Percentiles rank a stretch among this genome's conserved stretches.
phyloP scores from a whole-genome alignment of 2,329 filamentous ascomycete genomes.

The Diaporthe sp. region DNA sequence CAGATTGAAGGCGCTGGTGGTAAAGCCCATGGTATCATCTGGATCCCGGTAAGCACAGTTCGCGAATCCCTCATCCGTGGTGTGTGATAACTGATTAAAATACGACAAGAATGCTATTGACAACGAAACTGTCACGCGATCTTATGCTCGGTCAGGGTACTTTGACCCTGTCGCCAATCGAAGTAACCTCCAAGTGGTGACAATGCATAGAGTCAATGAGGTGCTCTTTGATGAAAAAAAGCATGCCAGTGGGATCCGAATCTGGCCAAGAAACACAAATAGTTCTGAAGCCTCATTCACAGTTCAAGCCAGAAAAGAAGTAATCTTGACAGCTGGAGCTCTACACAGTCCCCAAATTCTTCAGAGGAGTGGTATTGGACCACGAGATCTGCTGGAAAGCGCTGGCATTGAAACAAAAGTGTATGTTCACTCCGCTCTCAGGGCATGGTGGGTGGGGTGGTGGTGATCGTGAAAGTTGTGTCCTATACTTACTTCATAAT shows the following conservation, averaged over 20 bases:
- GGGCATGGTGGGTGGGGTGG: no score
- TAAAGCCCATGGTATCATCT: neutral
- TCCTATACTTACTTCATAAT: no score
- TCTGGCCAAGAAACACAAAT: neutral
- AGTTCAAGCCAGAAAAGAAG: neutral
- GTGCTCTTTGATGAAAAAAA: neutral
- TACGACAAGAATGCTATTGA: neutral
- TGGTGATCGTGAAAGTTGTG: no score
- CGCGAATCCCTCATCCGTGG: rapidly evolving
- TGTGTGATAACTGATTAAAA: neutral
- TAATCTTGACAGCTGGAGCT: neutral
- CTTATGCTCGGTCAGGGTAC: neutral
- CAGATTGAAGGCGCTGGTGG: slow-evolving; percentile 3
- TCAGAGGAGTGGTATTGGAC: neutral
- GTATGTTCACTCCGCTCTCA: no score
- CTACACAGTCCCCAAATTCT: neutral
- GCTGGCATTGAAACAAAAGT: no score
- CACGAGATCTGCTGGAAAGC: neutral
- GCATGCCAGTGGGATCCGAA: neutral
- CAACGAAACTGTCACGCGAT: neutral
- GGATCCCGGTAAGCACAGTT: neutral
- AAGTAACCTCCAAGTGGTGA: neutral
- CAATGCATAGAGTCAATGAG: slow-evolving; percentile 2
- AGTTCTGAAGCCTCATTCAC: neutral
- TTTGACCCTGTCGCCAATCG: neutral